Evolutionary conservation across 2,329 filamentous ascomycete genomes (phyloP), one percentile per base, ranked within the genome.

Genomic region (Epichloe hybrida): DNA sequence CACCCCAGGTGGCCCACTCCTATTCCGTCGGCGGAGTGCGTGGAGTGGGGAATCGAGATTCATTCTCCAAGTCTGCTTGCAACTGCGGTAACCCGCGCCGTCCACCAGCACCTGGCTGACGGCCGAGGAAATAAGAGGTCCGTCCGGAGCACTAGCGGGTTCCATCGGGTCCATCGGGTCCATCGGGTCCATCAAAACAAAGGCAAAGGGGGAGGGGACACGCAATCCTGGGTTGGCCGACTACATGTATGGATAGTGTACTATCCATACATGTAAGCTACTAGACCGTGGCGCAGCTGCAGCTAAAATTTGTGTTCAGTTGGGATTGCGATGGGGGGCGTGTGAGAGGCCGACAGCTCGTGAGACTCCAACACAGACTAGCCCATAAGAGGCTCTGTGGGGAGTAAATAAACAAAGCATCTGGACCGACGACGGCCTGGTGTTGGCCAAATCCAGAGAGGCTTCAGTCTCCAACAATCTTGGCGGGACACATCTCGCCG

Each of bases 11-110:
- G 27, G 17, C 27, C 44, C 21, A 47, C 23, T 3, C 5, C n/a
- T 40, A 37, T 46, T 46, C 45, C 34, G 45, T 46, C n/a, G 37
- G 49, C 13, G 49, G 44, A 45, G 44, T 46, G 44, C 17, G 17
- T 2, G 17, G 17, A 17, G 17, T 17, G 17, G 49, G 20, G 20
- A 46, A 27, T 45, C 20, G 44, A 50, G 27, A 31, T 31, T 27
- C 23, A 31, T 31, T 9, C 27, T 31, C 27, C 27, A 31, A 31
- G 8, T 31, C 27, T 31, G 27, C 27, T 31, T 31, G 7, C 27
- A 31, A 31, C 27, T 17, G 17, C 17, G 17, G 17, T 17, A 17
- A 17, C 17, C 17, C 2, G 17, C 17, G 17, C 17, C 17, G 17
- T 17, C 17, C 17, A 17, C 17, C 17, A 17, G 17, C 17, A 17